A percentile compares a stretch with the other conserved stretches of the same genome.
Conservation (phyloP, 192 early-diverging fungal species). For the Entomortierella beljakovae region DNA sequence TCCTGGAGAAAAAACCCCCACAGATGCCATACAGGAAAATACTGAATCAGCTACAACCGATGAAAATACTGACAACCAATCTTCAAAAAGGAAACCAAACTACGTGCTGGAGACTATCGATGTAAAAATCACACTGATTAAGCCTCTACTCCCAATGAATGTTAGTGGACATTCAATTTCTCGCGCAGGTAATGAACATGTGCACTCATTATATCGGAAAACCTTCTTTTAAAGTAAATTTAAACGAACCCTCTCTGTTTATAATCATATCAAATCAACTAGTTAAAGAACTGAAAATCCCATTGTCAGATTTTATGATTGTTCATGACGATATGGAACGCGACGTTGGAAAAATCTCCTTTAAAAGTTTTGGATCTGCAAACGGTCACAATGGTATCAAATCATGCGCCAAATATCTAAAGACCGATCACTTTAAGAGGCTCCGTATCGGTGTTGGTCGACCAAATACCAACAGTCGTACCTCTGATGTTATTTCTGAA, state of each 20-base stretch:
- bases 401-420: constrained; percentile 67
- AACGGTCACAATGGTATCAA: constrained; percentile 84
- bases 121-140: constrained; percentile 66
- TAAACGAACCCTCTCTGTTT: too few relatives aligned
- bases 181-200: constrained; percentile 65
- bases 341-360: constrained; percentile 68
- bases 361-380: constrained; percentile 72
- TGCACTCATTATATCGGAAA: not conserved
- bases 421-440: constrained; percentile 64
- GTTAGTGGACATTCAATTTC: constrained; percentile 70
- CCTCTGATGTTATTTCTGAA: constrained; percentile 58
- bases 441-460: constrained; percentile 79
- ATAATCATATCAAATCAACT: not conserved
- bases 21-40: not conserved
- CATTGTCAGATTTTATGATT: constrained; percentile 61
- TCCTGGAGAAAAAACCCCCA: not conserved
- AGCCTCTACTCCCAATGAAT: constrained; percentile 78
- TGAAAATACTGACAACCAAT: not conserved
- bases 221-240: not conserved
- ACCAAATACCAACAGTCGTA: constrained; percentile 51
- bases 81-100: not conserved
- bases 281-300: constrained; percentile 62
- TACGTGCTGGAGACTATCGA: constrained; percentile 28
- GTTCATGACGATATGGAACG: constrained; percentile 83
- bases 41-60: not conserved